A percentile compares a stretch with the other conserved stretches of the same genome.
phyloP scores from a whole-genome alignment of 208 protist genomes.

The Porcisia hertigi region DNA sequence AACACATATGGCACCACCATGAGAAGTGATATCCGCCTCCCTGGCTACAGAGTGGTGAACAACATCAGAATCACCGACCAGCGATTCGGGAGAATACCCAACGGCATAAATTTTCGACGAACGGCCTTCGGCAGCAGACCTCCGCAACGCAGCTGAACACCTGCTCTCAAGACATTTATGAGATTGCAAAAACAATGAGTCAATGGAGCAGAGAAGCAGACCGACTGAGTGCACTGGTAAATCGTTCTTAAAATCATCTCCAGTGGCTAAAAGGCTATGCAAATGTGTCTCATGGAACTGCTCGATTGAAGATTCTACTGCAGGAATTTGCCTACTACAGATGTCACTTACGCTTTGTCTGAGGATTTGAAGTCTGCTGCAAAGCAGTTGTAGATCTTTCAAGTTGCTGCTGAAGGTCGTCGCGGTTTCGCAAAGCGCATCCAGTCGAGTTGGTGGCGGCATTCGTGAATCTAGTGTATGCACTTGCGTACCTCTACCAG shows the following conservation, averaged over 20 bases:
- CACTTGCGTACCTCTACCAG: too few relatives aligned
- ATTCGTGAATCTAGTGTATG: too few relatives aligned
- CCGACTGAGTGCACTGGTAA: constrained; percentile 16
- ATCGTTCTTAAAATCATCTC: constrained; percentile 1
- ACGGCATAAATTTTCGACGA: constrained; percentile 6
- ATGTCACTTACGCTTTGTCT: constrained; percentile 14
- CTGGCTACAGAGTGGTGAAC: background rate
- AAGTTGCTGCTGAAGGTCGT: constrained; percentile 9
- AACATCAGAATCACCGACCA: background rate
- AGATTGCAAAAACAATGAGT: constrained; percentile 10
- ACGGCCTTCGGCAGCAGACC: background rate
- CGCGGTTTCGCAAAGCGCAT: constrained; percentile 35
- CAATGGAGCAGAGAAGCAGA: constrained; percentile 20
- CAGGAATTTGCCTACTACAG: constrained; percentile 16
- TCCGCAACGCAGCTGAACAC: constrained; percentile 2
- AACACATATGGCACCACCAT: background rate
- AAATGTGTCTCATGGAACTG: constrained; percentile 32
- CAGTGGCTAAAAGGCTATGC: constrained; percentile 14
- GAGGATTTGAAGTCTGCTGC: constrained; percentile 11
- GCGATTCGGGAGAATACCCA: constrained; percentile 20
- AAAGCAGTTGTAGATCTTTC: constrained; percentile 18
- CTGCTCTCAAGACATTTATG: background rate
- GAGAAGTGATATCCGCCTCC: background rate
- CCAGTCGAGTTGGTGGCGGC: constrained; percentile 20
- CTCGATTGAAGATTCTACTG: constrained; percentile 25